Percentiles rank a stretch among this genome's conserved stretches.
phyloP scores from a whole-genome alignment of 805 yeast genomes.

The Ogataea wickerhamii region DNA sequence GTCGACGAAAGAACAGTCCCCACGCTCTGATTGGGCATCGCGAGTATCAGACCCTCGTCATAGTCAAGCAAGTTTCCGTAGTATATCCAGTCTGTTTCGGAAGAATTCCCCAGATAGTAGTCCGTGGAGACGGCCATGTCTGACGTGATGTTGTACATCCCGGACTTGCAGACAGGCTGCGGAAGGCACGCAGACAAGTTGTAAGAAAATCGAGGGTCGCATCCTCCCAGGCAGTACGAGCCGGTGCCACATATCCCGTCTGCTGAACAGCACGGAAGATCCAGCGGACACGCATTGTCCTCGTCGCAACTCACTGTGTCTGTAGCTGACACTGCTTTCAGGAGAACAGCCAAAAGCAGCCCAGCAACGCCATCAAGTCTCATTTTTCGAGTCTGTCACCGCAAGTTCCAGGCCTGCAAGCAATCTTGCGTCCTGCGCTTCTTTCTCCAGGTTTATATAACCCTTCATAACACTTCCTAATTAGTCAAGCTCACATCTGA shows the following conservation, averaged over 20 bases:
- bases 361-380: neutral
- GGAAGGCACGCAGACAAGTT: conserved; percentile 76
- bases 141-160: conserved; percentile 40
- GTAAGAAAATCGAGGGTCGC: conserved; percentile 73
- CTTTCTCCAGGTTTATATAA: too few relatives aligned
- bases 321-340: conserved; percentile 10
- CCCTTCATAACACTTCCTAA: too few relatives aligned
- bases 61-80: conserved; percentile 54
- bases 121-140: conserved; percentile 24
- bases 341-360: neutral
- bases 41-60: conserved; percentile 57
- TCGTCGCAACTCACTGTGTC: conserved; percentile 43
- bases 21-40: conserved; percentile 71
- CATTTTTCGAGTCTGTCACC: too few relatives aligned
- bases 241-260: conserved; percentile 53
- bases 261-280: conserved; percentile 77
- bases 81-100: conserved; percentile 66
- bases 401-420: too few relatives aligned
- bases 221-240: conserved; percentile 74
- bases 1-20: conserved; percentile 84
- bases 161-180: conserved; percentile 65
- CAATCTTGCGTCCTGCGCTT: too few relatives aligned
- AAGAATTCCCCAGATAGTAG: conserved; percentile 60
- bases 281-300: conserved; percentile 64
- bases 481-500: too few relatives aligned